phyloP scores from a whole-genome alignment of 2,329 filamentous ascomycete genomes.

The Leptographium wingfieldii region DNA sequence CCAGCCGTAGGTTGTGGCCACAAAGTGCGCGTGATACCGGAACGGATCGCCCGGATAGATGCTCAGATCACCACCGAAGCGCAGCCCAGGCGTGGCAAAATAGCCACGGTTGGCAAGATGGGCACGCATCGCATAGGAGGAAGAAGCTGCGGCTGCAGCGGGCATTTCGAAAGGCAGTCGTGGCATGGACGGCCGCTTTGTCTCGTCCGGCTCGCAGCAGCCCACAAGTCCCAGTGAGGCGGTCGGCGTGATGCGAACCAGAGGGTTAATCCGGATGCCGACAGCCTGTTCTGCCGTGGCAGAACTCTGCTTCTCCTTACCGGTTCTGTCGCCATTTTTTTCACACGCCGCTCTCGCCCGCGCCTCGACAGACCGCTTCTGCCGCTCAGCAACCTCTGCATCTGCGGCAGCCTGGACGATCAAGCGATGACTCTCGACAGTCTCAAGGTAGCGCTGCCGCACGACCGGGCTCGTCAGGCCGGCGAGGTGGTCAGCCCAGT shows the following conservation, averaged over 20 bases:
- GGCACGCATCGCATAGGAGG: slow-evolving; percentile 63
- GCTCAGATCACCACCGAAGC: slow-evolving; percentile 89
- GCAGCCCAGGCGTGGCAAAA: slow-evolving; percentile 81
- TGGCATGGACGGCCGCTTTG: background rate
- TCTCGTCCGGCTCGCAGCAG: background rate
- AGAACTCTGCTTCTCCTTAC: too few species aligned
- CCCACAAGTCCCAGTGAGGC: slow-evolving; percentile 23
- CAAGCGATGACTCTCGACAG: slow-evolving; percentile 31
- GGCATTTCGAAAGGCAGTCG: background rate
- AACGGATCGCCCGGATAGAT: slow-evolving; percentile 93
- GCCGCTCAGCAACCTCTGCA: slow-evolving; percentile 21
- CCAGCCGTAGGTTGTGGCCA: slow-evolving; percentile 76
- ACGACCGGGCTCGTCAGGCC: slow-evolving; percentile 47
- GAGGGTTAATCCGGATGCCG: background rate
- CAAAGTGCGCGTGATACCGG: slow-evolving; percentile 89
- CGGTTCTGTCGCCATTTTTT: background rate
- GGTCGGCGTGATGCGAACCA: slow-evolving; percentile 23
- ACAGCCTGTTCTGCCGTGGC: background rate
- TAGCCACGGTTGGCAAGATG: slow-evolving; percentile 70
- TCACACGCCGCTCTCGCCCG: slow-evolving; percentile 4
- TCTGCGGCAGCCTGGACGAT: slow-evolving; percentile 26
- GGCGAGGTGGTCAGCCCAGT: slow-evolving; percentile 55
- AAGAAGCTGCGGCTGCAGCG: slow-evolving; percentile 18
- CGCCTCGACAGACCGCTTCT: slow-evolving; percentile 13
- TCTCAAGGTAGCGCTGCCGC: slow-evolving; percentile 51